Conservation (phyloP, 495 filamentous ascomycete species). For the Hyaloscypha bicolor region DNA sequence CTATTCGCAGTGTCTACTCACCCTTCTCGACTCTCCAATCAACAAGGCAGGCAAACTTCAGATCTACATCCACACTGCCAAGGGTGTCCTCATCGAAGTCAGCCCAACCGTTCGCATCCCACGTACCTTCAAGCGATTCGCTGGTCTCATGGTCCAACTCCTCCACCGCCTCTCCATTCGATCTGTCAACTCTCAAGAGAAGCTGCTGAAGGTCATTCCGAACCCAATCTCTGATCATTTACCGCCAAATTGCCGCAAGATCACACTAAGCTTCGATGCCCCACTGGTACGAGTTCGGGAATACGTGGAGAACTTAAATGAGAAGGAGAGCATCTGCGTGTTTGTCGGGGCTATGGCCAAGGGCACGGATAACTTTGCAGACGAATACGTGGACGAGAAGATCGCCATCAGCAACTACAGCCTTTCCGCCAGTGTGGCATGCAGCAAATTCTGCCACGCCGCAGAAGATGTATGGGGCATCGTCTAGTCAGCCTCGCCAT, state of each 20-base stretch:
- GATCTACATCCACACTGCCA: conserved; percentile 97
- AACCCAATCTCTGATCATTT: conserved; percentile 97
- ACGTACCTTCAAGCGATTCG: conserved; percentile 97
- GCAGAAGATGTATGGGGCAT: conserved; percentile 97
- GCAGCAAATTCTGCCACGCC: conserved; percentile 98
- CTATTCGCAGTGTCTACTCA: conserved; percentile 80
- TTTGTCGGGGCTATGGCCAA: conserved; percentile 99
- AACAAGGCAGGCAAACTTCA: conserved; percentile 98
- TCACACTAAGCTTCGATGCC: conserved; percentile 91
- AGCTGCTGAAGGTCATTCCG: conserved; percentile 94
- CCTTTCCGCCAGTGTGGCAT: conserved; percentile 93
- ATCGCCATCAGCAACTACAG: conserved; percentile 99
- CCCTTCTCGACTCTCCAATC: conserved; percentile 94
- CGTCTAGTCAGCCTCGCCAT: conserved; percentile 53
- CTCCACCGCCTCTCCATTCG: conserved; percentile 95
- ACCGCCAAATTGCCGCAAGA: conserved; percentile 94
- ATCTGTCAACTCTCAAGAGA: conserved; percentile 93
- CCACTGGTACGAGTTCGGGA: conserved; percentile 84
- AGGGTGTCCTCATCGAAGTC: conserved; percentile 95
- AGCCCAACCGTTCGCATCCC: conserved; percentile 96
- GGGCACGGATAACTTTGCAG: conserved; percentile 92
- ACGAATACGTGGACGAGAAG: conserved; percentile 90
- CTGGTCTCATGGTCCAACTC: conserved; percentile 98
- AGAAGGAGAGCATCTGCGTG: conserved; percentile 92
- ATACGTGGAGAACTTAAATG: conserved; percentile 75